These are phyloP conservation scores for Rhodotorula sp. DNA, from an alignment of 1,284 basidiomycete genomes.

Conservation along the genomic window DNA sequence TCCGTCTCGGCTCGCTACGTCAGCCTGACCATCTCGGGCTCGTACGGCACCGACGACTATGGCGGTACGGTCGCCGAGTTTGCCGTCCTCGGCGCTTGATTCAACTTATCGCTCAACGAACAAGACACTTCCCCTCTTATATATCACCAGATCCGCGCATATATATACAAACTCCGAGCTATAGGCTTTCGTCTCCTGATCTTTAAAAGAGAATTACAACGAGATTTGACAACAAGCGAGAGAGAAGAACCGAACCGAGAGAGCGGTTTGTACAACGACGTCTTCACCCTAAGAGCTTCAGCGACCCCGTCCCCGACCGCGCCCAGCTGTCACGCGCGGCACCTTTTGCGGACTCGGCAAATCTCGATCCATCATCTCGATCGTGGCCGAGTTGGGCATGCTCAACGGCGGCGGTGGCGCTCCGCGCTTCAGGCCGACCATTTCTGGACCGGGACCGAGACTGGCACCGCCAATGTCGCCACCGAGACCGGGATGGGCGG, in stretches of 20 bases:
- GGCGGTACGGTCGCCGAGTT: conserved; percentile 33
- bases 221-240: background rate
- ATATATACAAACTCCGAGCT: too few species aligned
- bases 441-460: background rate
- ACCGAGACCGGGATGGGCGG: background rate
- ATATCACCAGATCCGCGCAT: too few species aligned
- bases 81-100: conserved; percentile 18
- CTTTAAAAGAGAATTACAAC: too few species aligned
- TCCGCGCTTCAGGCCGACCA: background rate
- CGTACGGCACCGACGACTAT: conserved; percentile 4
- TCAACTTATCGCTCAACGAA: background rate
- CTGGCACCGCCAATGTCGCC: background rate
- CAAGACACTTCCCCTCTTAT: background rate
- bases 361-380: conserved; percentile 3
- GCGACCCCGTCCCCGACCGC: background rate
- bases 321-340: background rate
- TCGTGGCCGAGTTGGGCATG: background rate
- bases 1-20: conserved; percentile 26
- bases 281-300: background rate
- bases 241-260: background rate
- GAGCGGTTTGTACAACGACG: background rate
- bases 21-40: conserved; percentile 28
- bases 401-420: background rate
- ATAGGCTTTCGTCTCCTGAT: too few species aligned
- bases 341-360: conserved; percentile 16